phyloP scores from a whole-genome alignment of 192 early-diverging fungal species.

The Powellomyces hirtus region DNA sequence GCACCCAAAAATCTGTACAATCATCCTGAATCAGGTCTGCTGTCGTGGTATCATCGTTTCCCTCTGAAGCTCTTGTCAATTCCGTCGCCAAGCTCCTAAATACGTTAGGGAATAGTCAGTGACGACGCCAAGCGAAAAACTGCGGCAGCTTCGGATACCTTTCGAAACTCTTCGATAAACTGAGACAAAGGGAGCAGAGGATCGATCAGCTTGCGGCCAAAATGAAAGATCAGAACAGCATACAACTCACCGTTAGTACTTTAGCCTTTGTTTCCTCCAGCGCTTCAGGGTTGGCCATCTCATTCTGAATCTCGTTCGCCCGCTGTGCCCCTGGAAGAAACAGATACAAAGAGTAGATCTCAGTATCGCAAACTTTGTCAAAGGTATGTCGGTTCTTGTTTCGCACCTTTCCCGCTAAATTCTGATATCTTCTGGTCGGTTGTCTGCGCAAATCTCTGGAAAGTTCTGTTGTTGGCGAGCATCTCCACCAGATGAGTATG shows the following conservation, averaged over 20 bases:
- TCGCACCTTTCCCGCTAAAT: conserved; percentile 20
- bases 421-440: conserved; percentile 17
- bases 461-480: conserved; percentile 16
- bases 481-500: conserved; percentile 23
- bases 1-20: too few species aligned
- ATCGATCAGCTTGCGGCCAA: neutral
- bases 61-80: neutral
- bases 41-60: neutral
- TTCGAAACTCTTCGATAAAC: conserved; percentile 28
- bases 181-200: neutral
- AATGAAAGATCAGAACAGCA: neutral
- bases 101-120: neutral
- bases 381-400: neutral
- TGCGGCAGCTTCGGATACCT: too few species aligned
- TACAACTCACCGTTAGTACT: conserved; percentile 10
- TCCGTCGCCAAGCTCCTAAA: conserved; percentile 4
- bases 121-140: neutral
- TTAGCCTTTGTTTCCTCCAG: conserved; percentile 17
- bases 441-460: conserved; percentile 15
- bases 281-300: conserved; percentile 14
- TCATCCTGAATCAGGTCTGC: too few species aligned
- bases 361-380: neutral
- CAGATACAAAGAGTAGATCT: neutral
- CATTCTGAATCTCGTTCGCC: conserved; percentile 12
- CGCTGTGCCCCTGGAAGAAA: neutral